phyloP scores from a whole-genome alignment of 306 rosid species.

The Ammopiptanthus mongolicus region DNA sequence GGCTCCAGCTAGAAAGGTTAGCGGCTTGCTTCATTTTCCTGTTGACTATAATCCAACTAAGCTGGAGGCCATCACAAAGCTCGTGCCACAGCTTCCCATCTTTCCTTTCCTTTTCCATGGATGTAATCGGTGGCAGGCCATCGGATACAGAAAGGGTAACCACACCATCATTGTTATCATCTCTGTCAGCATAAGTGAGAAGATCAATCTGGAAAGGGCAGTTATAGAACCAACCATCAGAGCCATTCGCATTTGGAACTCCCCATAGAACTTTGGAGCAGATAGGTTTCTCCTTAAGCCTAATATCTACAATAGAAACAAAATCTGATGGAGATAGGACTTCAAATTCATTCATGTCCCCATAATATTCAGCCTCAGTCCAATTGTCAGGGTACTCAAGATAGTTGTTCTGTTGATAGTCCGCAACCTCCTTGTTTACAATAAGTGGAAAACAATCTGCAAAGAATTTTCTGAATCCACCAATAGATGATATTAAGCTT shows the following conservation, averaged over 20 bases:
- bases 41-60: conserved; percentile 84
- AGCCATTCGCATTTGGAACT: conserved; percentile 68
- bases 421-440: conserved; percentile 61
- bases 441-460: conserved; percentile 91
- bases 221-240: conserved; percentile 74
- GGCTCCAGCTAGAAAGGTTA: conserved; percentile 88
- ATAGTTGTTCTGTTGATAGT: conserved; percentile 43
- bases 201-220: conserved; percentile 87
- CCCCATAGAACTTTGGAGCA: conserved; percentile 89
- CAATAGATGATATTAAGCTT: conserved; percentile 56
- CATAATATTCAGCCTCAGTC: conserved; percentile 84
- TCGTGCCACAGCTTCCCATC: conserved; percentile 83
- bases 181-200: conserved; percentile 56
- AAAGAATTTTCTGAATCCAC: conserved; percentile 85
- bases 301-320: conserved; percentile 74
- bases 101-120: conserved; percentile 77
- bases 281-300: conserved; percentile 63
- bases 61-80: conserved; percentile 71
- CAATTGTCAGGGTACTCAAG: conserved; percentile 76
- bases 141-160: conserved; percentile 70
- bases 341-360: conserved; percentile 54
- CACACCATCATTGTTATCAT: conserved; percentile 48
- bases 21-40: conserved; percentile 74
- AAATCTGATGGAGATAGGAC: conserved; percentile 68
- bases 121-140: conserved; percentile 65